Evolutionary conservation across 2,329 filamentous ascomycete genomes (phyloP).

Genomic region (Diaporthe caulivora): DNA sequence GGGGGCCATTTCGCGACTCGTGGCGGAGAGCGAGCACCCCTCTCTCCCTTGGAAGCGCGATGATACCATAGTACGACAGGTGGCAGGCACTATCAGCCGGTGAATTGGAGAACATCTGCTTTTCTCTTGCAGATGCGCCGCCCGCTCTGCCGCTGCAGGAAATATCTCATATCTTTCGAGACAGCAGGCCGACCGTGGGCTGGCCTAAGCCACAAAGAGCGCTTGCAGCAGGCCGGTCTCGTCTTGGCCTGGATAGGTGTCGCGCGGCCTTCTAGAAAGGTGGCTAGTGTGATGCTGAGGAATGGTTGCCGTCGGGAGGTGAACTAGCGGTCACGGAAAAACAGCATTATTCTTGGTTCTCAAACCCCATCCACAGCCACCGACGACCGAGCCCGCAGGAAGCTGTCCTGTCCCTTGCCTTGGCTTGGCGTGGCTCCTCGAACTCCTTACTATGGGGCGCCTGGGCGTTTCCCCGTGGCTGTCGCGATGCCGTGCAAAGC

Average conservation of each 20-base stretch:
- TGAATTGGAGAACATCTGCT: not conserved
- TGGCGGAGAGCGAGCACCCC: conserved; percentile 15
- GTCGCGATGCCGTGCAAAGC: conserved; percentile 20
- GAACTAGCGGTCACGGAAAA: conserved; percentile 28
- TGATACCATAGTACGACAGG: conserved; percentile 9
- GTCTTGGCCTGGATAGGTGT: conserved; percentile 6
- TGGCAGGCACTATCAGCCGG: conserved; percentile 7
- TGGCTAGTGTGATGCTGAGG: conserved; percentile 22
- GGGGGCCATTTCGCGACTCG: not conserved
- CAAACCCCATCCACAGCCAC: conserved; percentile 12
- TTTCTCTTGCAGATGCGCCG: not conserved
- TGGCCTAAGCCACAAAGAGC: conserved; percentile 7
- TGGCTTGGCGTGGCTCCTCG: conserved; percentile 16
- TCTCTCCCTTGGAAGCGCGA: not conserved
- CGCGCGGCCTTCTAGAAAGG: conserved; percentile 20
- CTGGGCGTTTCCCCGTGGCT: not conserved
- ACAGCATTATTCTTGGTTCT: conserved; percentile 17
- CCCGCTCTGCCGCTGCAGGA: conserved; percentile 5
- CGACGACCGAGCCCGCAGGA: conserved; percentile 19
- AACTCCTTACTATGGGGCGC: conserved; percentile 3
- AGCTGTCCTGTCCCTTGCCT: conserved; percentile 5
- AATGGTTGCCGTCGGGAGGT: conserved; percentile 14
- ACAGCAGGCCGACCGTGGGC: conserved; percentile 19
- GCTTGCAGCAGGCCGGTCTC: not conserved
- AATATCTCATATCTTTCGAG: conserved; percentile 10